These are phyloP conservation scores for Citrus inodora DNA, from an alignment of 345 rosid species.

Conservation along the genomic window DNA sequence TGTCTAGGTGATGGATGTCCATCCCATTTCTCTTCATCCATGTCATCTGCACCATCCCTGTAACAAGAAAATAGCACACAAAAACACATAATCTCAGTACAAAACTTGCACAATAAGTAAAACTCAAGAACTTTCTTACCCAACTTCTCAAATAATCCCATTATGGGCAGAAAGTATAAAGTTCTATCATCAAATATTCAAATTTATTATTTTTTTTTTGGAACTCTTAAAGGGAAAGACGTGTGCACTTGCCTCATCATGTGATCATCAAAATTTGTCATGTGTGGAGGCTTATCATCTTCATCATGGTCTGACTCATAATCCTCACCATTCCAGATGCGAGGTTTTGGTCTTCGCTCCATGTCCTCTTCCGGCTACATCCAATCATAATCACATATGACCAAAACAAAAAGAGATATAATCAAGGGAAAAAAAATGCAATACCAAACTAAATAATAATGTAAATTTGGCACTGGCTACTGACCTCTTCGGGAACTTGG, in stretches of 20 bases:
- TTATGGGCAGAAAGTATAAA: not conserved
- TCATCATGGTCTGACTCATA: slow-evolving; percentile 80
- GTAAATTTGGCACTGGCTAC: slow-evolving; percentile 10
- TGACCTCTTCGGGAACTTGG: slow-evolving; percentile 65
- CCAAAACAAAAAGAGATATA: not conserved
- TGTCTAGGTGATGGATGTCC: slow-evolving; percentile 32
- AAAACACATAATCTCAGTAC: not conserved
- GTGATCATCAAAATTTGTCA: slow-evolving; percentile 29
- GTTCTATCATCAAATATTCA: not conserved
- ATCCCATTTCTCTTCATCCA: slow-evolving; percentile 41
- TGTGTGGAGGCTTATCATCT: slow-evolving; percentile 46
- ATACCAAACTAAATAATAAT: not conserved
- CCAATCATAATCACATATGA: slow-evolving; percentile 9
- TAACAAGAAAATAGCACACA: not conserved
- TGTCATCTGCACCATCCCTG: slow-evolving; percentile 44
- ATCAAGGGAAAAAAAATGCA: not conserved
- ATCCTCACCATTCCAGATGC: slow-evolving; percentile 79
- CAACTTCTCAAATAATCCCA: not conserved
- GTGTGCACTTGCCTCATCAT: slow-evolving; percentile 38
- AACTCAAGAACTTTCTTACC: not conserved
- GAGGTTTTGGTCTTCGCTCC: slow-evolving; percentile 68
- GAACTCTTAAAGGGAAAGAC: not conserved
- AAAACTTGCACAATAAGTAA: not conserved
- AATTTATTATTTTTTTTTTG: too few species aligned
- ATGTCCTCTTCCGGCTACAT: slow-evolving; percentile 59